Conservation (phyloP, 331 rosid genomes). For the Dryas integrifolia region DNA sequence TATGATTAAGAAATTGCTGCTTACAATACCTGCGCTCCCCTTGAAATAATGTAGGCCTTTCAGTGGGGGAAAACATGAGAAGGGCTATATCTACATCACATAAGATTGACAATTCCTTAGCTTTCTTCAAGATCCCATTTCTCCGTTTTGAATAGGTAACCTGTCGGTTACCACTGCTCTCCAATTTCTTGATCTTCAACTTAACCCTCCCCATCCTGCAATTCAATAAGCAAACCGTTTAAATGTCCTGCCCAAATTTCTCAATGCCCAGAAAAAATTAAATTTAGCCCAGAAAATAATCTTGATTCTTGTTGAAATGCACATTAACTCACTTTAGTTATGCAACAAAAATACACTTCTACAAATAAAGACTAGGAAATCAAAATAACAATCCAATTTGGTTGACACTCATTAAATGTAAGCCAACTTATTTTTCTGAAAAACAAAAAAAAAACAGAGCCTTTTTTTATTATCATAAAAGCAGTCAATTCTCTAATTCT, state of each 20-base stretch:
- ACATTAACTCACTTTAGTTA: too few species aligned
- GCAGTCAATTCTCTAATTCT: too few species aligned
- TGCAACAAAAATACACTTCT: too few species aligned
- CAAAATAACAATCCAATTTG: neutral
- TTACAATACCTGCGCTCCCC: conserved; percentile 64
- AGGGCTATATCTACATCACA: conserved; percentile 66
- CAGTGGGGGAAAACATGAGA: conserved; percentile 85
- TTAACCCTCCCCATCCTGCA: conserved; percentile 87
- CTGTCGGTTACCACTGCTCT: conserved; percentile 64
- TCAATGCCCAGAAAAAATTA: conserved; percentile 3
- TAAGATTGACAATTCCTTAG: conserved; percentile 62
- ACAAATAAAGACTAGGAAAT: neutral
- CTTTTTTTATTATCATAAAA: neutral
- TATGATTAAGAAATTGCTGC: neutral
- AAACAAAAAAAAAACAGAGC: conserved; percentile 8
- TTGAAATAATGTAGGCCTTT: conserved; percentile 54
- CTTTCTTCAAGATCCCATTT: conserved; percentile 74
- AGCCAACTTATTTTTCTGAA: neutral
- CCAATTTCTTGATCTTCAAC: conserved; percentile 73
- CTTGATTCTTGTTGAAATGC: too few species aligned
- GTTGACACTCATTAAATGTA: neutral
- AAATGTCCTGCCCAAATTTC: neutral
- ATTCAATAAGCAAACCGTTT: conserved; percentile 22
- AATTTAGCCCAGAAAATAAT: neutral
- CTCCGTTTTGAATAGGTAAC: conserved; percentile 69